These are phyloP conservation scores for Gaeumannomyces tritici DNA, from an alignment of 2,329 filamentous ascomycete genomes.

Conservation along the genomic window DNA sequence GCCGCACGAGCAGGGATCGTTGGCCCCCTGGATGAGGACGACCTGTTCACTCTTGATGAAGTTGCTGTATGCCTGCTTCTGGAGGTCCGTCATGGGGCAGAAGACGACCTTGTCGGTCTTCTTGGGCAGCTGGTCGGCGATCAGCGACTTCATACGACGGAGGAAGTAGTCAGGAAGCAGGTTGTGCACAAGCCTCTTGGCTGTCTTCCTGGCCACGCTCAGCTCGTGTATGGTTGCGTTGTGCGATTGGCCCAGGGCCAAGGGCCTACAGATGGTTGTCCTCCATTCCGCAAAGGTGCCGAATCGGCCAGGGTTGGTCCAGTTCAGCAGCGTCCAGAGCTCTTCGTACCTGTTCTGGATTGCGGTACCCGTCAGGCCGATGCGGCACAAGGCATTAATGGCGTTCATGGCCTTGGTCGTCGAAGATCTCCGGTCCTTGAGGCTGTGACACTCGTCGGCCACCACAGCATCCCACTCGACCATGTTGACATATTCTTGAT, in stretches of 20 bases:
- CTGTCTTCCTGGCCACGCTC: slow-evolving; percentile 69
- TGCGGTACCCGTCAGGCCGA: slow-evolving; percentile 88
- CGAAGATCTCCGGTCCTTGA: slow-evolving; percentile 72
- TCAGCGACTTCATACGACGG: slow-evolving; percentile 84
- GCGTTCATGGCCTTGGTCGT: slow-evolving; percentile 82
- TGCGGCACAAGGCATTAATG: slow-evolving; percentile 82
- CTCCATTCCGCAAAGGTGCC: slow-evolving; percentile 65
- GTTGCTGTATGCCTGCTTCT: slow-evolving; percentile 73
- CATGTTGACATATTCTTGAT: slow-evolving; percentile 64
- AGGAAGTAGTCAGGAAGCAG: slow-evolving; percentile 85
- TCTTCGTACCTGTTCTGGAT: slow-evolving; percentile 99
- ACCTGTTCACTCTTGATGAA: slow-evolving; percentile 68
- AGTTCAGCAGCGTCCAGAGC: slow-evolving; percentile 91
- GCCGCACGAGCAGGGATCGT: slow-evolving; percentile 59
- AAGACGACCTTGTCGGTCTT: slow-evolving; percentile 94
- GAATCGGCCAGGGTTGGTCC: slow-evolving; percentile 78
- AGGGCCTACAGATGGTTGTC: slow-evolving; percentile 63
- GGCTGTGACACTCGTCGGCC: slow-evolving; percentile 84
- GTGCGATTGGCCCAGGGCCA: slow-evolving; percentile 85
- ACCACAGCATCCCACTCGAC: slow-evolving; percentile 90
- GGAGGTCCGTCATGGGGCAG: slow-evolving; percentile 76
- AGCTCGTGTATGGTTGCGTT: slow-evolving; percentile 80
- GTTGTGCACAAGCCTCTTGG: slow-evolving; percentile 75
- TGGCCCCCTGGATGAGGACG: slow-evolving; percentile 55
- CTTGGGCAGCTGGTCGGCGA: slow-evolving; percentile 85